Percentiles rank a stretch among this genome's conserved stretches.
Conservation (phyloP, 306 rosid genomes). For the Urtica urens region DNA sequence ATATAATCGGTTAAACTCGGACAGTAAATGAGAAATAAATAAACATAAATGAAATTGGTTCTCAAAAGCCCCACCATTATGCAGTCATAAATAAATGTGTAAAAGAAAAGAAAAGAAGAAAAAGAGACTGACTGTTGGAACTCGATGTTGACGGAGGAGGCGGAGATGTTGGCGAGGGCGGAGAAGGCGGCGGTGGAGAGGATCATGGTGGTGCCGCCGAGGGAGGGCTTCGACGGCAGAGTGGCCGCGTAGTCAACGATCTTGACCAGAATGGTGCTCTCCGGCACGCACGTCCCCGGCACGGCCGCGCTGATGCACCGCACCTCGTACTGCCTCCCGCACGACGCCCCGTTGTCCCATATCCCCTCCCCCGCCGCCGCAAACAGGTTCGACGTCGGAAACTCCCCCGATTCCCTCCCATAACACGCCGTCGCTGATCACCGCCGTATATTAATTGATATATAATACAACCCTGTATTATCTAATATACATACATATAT, state of each 20-base stretch:
- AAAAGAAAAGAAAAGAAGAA: not conserved
- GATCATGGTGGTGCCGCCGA: slow-evolving; percentile 29
- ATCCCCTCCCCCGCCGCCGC: slow-evolving; percentile 72
- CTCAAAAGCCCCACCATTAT: too few relatives aligned
- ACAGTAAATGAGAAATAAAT: too few relatives aligned
- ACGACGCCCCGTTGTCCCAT: slow-evolving; percentile 88
- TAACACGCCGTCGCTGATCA: slow-evolving; percentile 51
- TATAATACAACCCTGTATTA: not conserved
- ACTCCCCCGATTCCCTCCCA: slow-evolving; percentile 39
- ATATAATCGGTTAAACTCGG: too few relatives aligned
- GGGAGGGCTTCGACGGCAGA: slow-evolving; percentile 12
- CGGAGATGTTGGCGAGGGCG: slow-evolving; percentile 34
- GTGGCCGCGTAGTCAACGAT: slow-evolving; percentile 31
- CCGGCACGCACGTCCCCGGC: slow-evolving; percentile 38
- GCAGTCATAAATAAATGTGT: too few relatives aligned
- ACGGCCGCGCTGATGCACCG: slow-evolving; percentile 63
- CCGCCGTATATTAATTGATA: not conserved
- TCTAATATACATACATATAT: not conserved
- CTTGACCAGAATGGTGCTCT: slow-evolving; percentile 45
- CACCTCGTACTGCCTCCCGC: slow-evolving; percentile 70
- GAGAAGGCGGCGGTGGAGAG: slow-evolving; percentile 48
- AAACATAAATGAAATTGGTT: too few relatives aligned
- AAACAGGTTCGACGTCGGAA: slow-evolving; percentile 61
- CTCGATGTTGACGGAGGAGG: slow-evolving; percentile 36
- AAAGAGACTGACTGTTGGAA: slow-evolving; percentile 46